Evolutionary conservation across 192 early-diverging fungal species (phyloP), one percentile per base, ranked within the genome.

Genomic region (Backusella luteola): DNA sequence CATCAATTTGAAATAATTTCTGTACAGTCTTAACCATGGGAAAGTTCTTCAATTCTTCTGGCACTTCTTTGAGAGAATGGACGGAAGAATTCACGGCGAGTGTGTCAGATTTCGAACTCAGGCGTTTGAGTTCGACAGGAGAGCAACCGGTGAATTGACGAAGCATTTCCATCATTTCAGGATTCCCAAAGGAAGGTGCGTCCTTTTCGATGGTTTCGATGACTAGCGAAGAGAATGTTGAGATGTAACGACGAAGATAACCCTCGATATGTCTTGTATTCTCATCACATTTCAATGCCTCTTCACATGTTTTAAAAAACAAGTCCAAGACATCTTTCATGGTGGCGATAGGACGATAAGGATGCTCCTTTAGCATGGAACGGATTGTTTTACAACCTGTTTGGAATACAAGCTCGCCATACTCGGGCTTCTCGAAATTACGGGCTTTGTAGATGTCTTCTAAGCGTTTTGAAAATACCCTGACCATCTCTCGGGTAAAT

Each of bases 401-500:
- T 7, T 76, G 73, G 34, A 90, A 83, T 17, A 83, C 68, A n/a
- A 70, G 76, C 70, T 90, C 87, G 15, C 78, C 71, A 76, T 85
- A 90, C 46, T 68, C 74, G 52, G 82, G 84, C 41, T 83, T 84
- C 8, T 66, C 49, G 4, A 41, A 72, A 74, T 87, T 86, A 42
- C 73, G 76, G 12, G 83, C 83, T 14, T 81, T 80, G 14, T 80
- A 74, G 35, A 90, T 85, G 29, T 85, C 80, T 26, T 86, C 82
- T 6, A 90, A 73, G 49, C 83, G 76, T 67, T 63, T 34, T 26
- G 78, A 38, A 8, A 90, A 59, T 6, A 68, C 86, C 59, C 83
- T 84, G 14, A 87, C 77, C 8, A 88, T 74, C 71, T 87, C 89
- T 70, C 84, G 83, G 4, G 86, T 84, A 26, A 87, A 73, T 75